These are phyloP conservation scores for Pulveroboletus frians DNA, from an alignment of 768 basidiomycete genomes.

Conservation along the genomic window DNA sequence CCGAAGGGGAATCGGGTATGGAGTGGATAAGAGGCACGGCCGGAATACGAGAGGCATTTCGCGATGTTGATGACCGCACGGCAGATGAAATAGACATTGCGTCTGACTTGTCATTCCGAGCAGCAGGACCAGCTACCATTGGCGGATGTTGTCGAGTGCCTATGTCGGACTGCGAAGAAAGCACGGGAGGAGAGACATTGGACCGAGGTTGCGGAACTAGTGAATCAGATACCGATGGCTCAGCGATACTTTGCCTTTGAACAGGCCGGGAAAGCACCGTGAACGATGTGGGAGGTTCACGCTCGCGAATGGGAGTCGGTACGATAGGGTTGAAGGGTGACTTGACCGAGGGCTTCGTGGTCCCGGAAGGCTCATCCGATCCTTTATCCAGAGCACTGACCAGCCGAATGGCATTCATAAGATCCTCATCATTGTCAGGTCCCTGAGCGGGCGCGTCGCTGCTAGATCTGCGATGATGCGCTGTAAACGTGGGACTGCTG, in stretches of 20 bases:
- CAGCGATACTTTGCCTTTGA: constrained; percentile 29
- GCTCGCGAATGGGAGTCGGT: constrained; percentile 56
- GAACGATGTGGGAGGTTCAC: constrained; percentile 52
- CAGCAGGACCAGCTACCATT: constrained; percentile 1
- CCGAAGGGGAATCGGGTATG: constrained; percentile 31
- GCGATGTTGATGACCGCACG: constrained; percentile 20
- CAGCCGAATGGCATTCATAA: constrained; percentile 29
- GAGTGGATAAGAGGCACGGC: constrained; percentile 28
- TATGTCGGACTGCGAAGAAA: constrained; percentile 12
- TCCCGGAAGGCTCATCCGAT: constrained; percentile 9
- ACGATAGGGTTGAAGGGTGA: constrained; percentile 25
- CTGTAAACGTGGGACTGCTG: not conserved
- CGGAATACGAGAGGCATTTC: constrained; percentile 23
- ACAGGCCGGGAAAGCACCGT: constrained; percentile 58
- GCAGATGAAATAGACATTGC: constrained; percentile 21
- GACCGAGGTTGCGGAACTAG: constrained; percentile 1
- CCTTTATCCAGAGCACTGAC: constrained; percentile 26
- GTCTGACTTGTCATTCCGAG: constrained; percentile 27
- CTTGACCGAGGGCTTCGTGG: not conserved
- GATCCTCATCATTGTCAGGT: constrained; percentile 25
- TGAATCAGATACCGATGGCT: constrained; percentile 11
- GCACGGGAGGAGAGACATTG: not conserved
- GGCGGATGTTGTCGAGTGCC: constrained; percentile 11
- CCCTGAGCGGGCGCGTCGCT: constrained; percentile 11
- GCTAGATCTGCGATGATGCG: constrained; percentile 16